Evolutionary conservation across 202 grass and related monocot species (phyloP).

Genomic region (Panicum virgatum): DNA sequence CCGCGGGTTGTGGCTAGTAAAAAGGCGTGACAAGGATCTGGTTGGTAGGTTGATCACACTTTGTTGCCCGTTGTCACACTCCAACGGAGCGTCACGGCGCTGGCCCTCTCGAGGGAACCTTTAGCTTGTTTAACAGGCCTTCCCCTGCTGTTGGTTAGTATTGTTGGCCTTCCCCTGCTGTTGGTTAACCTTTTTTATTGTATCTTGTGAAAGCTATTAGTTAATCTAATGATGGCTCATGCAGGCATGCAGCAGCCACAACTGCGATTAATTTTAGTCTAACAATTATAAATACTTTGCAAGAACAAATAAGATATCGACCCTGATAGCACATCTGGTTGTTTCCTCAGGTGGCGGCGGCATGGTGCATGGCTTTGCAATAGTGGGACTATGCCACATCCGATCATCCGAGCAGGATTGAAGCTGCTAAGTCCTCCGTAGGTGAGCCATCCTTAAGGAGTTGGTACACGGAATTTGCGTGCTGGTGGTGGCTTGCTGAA

Average conservation of each 20-base stretch:
- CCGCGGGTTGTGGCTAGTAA: neutral
- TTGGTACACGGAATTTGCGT: neutral
- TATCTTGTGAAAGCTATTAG: neutral
- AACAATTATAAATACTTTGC: neutral
- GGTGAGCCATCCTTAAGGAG: slow-evolving; percentile 4
- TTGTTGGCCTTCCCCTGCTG: neutral
- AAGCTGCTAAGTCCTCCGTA: neutral
- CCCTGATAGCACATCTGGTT: neutral
- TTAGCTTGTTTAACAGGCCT: slow-evolving; percentile 27
- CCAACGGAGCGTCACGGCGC: slow-evolving; percentile 16
- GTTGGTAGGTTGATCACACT: slow-evolving; percentile 46
- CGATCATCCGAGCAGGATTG: neutral
- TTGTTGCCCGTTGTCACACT: slow-evolving; percentile 16
- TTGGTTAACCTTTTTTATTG: neutral
- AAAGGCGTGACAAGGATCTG: neutral
- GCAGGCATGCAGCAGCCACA: neutral
- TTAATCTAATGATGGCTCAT: neutral
- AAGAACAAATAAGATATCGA: neutral
- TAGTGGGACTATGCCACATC: neutral
- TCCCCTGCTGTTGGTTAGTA: neutral
- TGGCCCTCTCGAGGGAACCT: neutral
- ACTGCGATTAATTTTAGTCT: neutral
- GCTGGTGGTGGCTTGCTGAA: neutral
- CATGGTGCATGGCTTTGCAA: neutral
- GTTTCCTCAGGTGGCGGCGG: neutral